Base-by-base conservation (phyloP, 495 filamentous ascomycete species). In the Hypoxylon subgilvum region DNA sequence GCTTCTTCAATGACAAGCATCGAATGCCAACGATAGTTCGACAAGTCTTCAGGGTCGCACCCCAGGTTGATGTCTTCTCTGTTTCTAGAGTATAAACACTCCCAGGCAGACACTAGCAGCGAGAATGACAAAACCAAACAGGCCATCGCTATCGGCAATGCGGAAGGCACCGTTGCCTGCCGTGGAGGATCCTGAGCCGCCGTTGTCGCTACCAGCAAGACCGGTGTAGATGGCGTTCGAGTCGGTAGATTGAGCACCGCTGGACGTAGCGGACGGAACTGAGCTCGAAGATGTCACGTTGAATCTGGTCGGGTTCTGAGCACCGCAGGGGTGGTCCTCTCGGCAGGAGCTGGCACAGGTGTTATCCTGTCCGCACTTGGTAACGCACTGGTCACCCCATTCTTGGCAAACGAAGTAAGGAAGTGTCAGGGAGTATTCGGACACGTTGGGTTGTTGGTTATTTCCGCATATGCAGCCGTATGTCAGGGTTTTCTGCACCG, bases 341-440 rank as follows among this genome's bases (percentile, higher is more conserved):
- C 85, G 83, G 79, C 92, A 96, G 18, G 70, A 49, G 36, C 73
- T 74, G 38, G 85, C 75, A 66, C 90, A 96, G 28, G 58, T 25
- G 52, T 81, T 84, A 70, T 88, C 72, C 27, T 71, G 69, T 6
- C 69, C 70, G 74, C 91, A 95, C 46, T 60, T 72, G 6, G 57
- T 64, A 2, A 88, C 87, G 67, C 91, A 96, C 61, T 92, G 77
- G 68, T 76, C 85, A 63, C 84, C 86, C 72, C 81, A 82, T 69
- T 88, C 80, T 10, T 81, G 83, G 81, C 92, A 96, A 57, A 87
- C 77, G 75, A 85, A 92, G 82, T 88, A 96, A 6, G 92, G 90
- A 22, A 96, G 82, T 4, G 92, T 96, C 67, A 88, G 82, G 16
- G 88, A 88, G 81, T 89, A 96, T 69, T 96, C 80, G 61, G 88